A percentile compares a stretch with the other conserved stretches of the same genome.
These are phyloP conservation scores for Crucihimalaya himalaica DNA, from an alignment of 345 rosid species.

Conservation along the genomic window DNA sequence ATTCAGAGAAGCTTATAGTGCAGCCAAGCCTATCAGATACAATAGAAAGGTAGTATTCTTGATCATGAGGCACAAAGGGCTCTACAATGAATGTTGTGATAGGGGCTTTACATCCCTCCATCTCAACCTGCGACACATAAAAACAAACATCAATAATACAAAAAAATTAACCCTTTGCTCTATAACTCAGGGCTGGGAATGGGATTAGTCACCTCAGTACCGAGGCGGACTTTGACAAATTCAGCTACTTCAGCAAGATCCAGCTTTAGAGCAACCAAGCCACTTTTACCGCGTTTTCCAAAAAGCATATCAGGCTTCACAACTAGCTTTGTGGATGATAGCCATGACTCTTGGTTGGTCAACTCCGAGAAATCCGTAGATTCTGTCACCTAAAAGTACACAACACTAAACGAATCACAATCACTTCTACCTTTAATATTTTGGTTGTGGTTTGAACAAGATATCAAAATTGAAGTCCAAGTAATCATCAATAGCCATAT, in stretches of 20 bases:
- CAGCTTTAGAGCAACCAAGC: slow-evolving; percentile 85
- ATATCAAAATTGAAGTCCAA: not conserved
- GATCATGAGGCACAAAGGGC: slow-evolving; percentile 88
- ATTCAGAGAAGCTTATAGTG: slow-evolving; percentile 89
- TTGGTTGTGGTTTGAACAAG: not conserved
- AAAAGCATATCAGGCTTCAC: slow-evolving; percentile 99
- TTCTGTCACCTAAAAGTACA: slow-evolving; percentile 64
- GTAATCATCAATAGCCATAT: not conserved
- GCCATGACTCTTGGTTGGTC: slow-evolving; percentile 80
- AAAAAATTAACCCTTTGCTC: not conserved
- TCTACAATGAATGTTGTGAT: slow-evolving; percentile 93
- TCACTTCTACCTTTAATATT: not conserved
- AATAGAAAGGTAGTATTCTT: slow-evolving; percentile 82
- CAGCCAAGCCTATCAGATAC: slow-evolving; percentile 93
- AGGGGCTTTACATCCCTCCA: slow-evolving; percentile 91
- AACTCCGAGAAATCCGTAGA: slow-evolving; percentile 79
- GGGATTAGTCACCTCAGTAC: slow-evolving; percentile 62
- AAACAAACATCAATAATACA: not conserved
- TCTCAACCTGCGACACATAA: slow-evolving; percentile 65
- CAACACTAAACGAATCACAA: not conserved
- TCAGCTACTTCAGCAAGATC: slow-evolving; percentile 97
- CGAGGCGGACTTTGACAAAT: slow-evolving; percentile 87
- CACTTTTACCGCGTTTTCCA: slow-evolving; percentile 96
- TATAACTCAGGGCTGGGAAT: not conserved
- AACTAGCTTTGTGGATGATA: slow-evolving; percentile 81